Evolutionary conservation across 768 basidiomycete genomes (phyloP).

Genomic region (Hemileccinum impolitum): DNA sequence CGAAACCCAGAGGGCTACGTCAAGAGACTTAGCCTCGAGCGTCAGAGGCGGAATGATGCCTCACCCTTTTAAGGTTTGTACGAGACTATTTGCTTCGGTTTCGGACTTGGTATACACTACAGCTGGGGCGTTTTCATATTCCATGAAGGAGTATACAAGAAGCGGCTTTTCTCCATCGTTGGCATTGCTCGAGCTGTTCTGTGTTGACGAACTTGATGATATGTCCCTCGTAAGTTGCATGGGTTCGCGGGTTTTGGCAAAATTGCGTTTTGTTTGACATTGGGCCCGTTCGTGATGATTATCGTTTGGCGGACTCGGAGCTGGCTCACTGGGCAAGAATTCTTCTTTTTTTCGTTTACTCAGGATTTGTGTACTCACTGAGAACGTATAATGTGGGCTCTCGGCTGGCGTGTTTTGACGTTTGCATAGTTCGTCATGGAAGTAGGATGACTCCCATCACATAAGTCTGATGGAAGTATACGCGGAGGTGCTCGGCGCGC

Average conservation of each 20-base stretch:
- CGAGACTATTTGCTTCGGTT: constrained; percentile 40
- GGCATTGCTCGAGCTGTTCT: neutral
- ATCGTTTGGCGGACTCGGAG: neutral
- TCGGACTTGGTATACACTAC: constrained; percentile 41
- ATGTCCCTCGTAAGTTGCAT: neutral
- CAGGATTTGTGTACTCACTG: constrained; percentile 11
- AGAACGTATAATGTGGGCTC: neutral
- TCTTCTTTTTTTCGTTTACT: neutral
- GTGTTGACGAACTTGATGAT: constrained; percentile 6
- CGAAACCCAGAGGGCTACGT: constrained; percentile 47
- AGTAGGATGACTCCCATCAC: neutral
- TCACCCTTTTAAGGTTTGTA: constrained; percentile 36
- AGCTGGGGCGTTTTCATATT: constrained; percentile 27
- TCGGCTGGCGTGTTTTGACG: neutral
- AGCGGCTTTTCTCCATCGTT: constrained; percentile 11
- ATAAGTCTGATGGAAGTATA: neutral
- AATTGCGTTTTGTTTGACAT: neutral
- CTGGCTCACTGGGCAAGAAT: constrained; percentile 2
- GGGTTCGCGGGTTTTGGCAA: neutral
- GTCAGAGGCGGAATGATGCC: neutral
- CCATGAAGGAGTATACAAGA: constrained; percentile 38
- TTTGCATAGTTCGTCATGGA: neutral
- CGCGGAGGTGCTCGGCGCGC: neutral
- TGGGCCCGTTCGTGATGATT: neutral
- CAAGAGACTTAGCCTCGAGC: neutral